Evolutionary conservation across 768 basidiomycete species (phyloP).

Genomic region (Boletus rufocinnamomeus): DNA sequence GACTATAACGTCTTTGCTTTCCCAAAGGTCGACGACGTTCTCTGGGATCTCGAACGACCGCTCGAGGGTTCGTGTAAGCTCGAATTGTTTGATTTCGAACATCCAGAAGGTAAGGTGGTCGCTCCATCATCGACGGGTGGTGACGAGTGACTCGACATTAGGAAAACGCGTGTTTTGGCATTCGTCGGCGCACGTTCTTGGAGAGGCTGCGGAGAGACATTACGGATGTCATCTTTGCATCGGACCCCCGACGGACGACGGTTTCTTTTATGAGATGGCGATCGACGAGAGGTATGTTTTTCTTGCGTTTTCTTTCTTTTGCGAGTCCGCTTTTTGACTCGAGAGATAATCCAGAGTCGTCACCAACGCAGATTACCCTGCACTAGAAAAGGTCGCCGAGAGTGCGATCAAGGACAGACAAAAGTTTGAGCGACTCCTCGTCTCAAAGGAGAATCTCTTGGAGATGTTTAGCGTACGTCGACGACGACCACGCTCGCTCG

Average conservation of each 20-base stretch:
- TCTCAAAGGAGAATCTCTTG: constrained; percentile 92
- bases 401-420: constrained; percentile 94
- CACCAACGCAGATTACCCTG: constrained; percentile 78
- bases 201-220: constrained; percentile 93
- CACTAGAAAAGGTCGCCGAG: constrained; percentile 87
- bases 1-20: not conserved
- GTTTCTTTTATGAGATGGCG: constrained; percentile 99
- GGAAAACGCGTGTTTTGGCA: constrained; percentile 99
- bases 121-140: not conserved
- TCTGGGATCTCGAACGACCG: constrained; percentile 96
- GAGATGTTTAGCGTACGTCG: constrained; percentile 92
- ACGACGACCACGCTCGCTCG: not conserved
- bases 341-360: constrained; percentile 58
- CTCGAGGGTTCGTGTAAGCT: constrained; percentile 83
- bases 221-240: constrained; percentile 97
- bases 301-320: not conserved
- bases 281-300: constrained; percentile 67
- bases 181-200: constrained; percentile 96
- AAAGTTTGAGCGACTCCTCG: constrained; percentile 91
- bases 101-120: constrained; percentile 63
- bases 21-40: constrained; percentile 67
- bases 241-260: constrained; percentile 95
- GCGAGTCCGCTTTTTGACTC: not conserved
- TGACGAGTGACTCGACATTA: constrained; percentile 20
- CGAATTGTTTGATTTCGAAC: constrained; percentile 89